Conservation (phyloP, 805 yeast species). For the Candida palmyrensis region DNA sequence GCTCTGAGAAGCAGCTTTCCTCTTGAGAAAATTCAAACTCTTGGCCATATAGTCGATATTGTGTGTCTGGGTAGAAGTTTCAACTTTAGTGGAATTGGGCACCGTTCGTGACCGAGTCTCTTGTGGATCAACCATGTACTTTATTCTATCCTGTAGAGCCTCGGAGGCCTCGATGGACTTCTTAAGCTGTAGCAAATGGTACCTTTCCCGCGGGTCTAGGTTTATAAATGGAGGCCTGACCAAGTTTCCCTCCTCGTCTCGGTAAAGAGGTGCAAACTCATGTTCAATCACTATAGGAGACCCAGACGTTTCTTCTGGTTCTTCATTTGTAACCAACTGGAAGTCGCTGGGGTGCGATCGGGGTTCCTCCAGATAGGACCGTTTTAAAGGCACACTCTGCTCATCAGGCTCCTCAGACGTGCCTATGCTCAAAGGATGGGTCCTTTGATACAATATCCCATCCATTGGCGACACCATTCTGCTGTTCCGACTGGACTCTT, state of each 20-base stretch:
- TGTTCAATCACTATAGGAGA: slow-evolving; percentile 19
- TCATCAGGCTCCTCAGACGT: neutral
- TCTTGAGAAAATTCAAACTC: slow-evolving; percentile 20
- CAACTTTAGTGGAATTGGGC: slow-evolving; percentile 23
- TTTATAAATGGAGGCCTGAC: slow-evolving; percentile 42
- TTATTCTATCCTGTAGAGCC: slow-evolving; percentile 26
- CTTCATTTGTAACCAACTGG: too few relatives aligned
- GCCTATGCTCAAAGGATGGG: neutral
- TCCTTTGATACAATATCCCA: slow-evolving; percentile 3
- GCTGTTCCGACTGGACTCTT: too few relatives aligned
- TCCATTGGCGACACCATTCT: slow-evolving; percentile 3
- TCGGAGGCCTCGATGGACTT: slow-evolving; percentile 32
- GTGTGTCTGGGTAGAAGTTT: slow-evolving; percentile 39
- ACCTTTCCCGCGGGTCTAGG: slow-evolving; percentile 39
- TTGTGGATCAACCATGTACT: slow-evolving; percentile 36
- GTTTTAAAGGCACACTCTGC: too few relatives aligned
- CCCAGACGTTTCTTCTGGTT: too few relatives aligned
- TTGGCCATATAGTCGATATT: slow-evolving; percentile 23
- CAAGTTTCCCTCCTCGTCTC: slow-evolving; percentile 32
- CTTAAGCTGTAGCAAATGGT: slow-evolving; percentile 36
- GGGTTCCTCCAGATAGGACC: too few relatives aligned
- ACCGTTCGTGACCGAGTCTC: slow-evolving; percentile 24
- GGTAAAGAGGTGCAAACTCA: slow-evolving; percentile 29
- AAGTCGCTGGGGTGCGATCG: too few relatives aligned
- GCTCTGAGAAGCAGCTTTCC: too few relatives aligned